Conservation (phyloP, 2,329 filamentous ascomycete genomes). For the Alternaria postmessia region DNA sequence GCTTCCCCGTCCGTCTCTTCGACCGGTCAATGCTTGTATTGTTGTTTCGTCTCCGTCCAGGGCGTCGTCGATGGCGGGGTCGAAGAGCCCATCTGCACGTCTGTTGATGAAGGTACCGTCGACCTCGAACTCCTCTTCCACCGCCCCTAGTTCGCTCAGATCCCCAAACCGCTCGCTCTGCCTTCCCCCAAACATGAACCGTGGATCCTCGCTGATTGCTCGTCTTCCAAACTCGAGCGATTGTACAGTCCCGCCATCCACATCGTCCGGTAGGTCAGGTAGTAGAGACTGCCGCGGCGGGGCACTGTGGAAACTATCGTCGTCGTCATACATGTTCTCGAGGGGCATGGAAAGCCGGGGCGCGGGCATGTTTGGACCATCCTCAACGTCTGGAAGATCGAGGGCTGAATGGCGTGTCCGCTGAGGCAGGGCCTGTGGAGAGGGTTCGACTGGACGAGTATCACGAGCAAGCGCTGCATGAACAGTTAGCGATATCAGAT, state of each 20-base stretch:
- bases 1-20: slow-evolving; percentile 39
- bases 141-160: slow-evolving; percentile 49
- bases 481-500: slow-evolving; percentile 8
- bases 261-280: slow-evolving; percentile 46
- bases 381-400: slow-evolving; percentile 57
- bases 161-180: slow-evolving; percentile 63
- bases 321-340: slow-evolving; percentile 54
- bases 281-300: slow-evolving; percentile 50
- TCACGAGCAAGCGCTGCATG: slow-evolving; percentile 58
- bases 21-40: slow-evolving; percentile 41
- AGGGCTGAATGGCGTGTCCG: slow-evolving; percentile 44
- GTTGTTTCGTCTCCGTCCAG: slow-evolving; percentile 44
- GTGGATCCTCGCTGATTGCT: slow-evolving; percentile 49
- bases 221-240: slow-evolving; percentile 58
- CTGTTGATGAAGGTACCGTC: slow-evolving; percentile 54
- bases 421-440: slow-evolving; percentile 51
- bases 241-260: slow-evolving; percentile 56
- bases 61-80: slow-evolving; percentile 47
- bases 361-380: slow-evolving; percentile 54
- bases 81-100: slow-evolving; percentile 49
- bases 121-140: slow-evolving; percentile 49
- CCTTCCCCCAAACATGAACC: slow-evolving; percentile 55
- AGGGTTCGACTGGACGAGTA: slow-evolving; percentile 57
- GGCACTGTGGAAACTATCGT: slow-evolving; percentile 52
- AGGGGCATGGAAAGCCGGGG: slow-evolving; percentile 55